These are phyloP conservation scores for Caryopteris hybrid DNA, from an alignment of 305 asterid species.

Conservation along the genomic window DNA sequence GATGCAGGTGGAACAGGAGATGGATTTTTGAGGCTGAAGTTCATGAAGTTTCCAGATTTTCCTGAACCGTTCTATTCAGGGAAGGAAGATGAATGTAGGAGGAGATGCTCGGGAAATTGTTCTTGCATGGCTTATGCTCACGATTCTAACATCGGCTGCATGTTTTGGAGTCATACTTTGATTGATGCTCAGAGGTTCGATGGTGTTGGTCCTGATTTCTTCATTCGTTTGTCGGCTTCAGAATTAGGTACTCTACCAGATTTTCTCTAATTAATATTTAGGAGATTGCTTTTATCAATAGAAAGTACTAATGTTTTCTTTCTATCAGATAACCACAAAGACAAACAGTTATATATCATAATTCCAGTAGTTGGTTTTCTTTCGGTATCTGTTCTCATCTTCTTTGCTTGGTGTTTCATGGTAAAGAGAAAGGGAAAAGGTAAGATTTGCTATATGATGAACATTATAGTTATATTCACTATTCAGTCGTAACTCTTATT, in stretches of 20 bases:
- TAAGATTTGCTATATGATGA: not conserved
- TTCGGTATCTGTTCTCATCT: conserved; percentile 8
- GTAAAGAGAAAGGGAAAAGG: conserved; percentile 22
- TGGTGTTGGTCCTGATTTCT: conserved; percentile 39
- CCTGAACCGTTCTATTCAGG: conserved; percentile 10
- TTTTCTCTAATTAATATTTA: no score
- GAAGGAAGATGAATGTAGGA: conserved; percentile 32
- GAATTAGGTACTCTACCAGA: conserved; percentile 37
- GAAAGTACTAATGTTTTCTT: not conserved
- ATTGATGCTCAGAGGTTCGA: conserved; percentile 46
- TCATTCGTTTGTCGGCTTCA: conserved; percentile 42
- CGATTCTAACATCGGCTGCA: conserved; percentile 36
- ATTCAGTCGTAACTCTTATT: no score
- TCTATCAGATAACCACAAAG: conserved; percentile 28
- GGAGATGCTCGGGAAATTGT: conserved; percentile 36
- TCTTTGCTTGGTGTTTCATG: conserved; percentile 29
- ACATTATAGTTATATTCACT: no score
- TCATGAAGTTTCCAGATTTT: conserved; percentile 56
- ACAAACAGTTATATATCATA: conserved; percentile 21
- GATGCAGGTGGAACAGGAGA: conserved; percentile 23
- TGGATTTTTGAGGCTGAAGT: conserved; percentile 36
- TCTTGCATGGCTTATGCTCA: conserved; percentile 54
- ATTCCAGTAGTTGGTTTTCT: conserved; percentile 24
- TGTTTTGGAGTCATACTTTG: conserved; percentile 41
- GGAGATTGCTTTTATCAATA: not conserved